Conservation (phyloP, 2,329 filamentous ascomycete species). For the Ophiostoma sp. region DNA sequence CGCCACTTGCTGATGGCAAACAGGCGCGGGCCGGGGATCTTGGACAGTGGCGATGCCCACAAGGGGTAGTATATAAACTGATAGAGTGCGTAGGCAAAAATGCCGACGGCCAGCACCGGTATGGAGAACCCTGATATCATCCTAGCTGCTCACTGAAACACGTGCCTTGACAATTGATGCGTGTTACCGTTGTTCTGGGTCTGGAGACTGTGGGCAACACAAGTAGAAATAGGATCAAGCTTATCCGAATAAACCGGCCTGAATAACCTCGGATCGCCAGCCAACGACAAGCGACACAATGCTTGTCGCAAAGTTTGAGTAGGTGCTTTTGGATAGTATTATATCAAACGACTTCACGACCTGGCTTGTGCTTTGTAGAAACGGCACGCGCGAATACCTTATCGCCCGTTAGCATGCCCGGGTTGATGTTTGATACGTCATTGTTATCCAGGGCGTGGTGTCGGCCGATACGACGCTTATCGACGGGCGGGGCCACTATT, state of each 20-base stretch:
- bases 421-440: neutral
- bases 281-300: neutral
- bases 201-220: too few species aligned
- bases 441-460: neutral
- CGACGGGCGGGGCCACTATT: neutral
- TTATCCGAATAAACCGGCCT: neutral
- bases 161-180: too few species aligned
- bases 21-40: constrained; percentile 36
- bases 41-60: constrained; percentile 16
- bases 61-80: constrained; percentile 14
- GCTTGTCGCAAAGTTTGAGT: neutral
- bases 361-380: neutral
- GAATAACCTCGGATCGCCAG: neutral
- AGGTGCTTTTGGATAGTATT: neutral
- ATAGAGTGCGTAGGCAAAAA: neutral
- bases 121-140: neutral
- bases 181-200: too few species aligned
- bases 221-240: neutral
- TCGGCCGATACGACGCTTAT: constrained; percentile 15
- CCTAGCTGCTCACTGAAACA: too few species aligned
- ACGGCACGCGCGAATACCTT: neutral
- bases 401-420: neutral
- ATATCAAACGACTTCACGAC: too few species aligned
- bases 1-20: constrained; percentile 43
- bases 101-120: neutral